Evolutionary conservation across 2,329 filamentous ascomycete species (phyloP).

Genomic region (Xylogone sp.): DNA sequence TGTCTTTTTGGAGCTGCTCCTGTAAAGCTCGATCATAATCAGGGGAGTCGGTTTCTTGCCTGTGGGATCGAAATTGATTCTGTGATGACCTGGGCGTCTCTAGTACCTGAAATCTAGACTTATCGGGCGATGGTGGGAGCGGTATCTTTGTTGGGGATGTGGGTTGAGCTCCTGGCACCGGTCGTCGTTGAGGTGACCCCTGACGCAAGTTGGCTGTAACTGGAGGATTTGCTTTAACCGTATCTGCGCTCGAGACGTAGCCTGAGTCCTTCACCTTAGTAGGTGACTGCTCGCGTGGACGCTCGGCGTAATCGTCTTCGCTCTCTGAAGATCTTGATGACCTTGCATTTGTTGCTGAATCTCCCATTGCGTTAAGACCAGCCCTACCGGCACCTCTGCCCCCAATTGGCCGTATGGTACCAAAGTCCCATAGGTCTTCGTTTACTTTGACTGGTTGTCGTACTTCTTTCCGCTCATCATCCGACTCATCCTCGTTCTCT

Average conservation of each 20-base stretch:
- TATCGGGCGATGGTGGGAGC: conserved; percentile 56
- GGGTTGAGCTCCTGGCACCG: conserved; percentile 33
- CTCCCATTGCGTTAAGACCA: conserved; percentile 71
- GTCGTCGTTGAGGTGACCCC: conserved; percentile 57
- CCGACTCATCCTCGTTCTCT: conserved; percentile 62
- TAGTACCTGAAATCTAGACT: conserved; percentile 32
- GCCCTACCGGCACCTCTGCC: conserved; percentile 58
- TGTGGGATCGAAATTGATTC: conserved; percentile 36
- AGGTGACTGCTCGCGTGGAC: conserved; percentile 46
- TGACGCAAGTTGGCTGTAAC: conserved; percentile 49
- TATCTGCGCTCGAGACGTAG: conserved; percentile 38
- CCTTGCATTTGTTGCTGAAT: conserved; percentile 75
- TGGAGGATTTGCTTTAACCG: conserved; percentile 48
- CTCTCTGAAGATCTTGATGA: conserved; percentile 49
- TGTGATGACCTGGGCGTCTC: conserved; percentile 47
- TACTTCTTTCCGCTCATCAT: conserved; percentile 45
- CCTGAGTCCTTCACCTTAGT: conserved; percentile 42
- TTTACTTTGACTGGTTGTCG: conserved; percentile 46
- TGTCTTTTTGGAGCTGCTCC: conserved; percentile 60
- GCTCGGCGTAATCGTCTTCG: conserved; percentile 48
- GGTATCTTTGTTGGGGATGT: conserved; percentile 57
- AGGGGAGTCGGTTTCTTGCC: conserved; percentile 44
- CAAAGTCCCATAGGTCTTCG: conserved; percentile 98
- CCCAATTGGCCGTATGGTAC: conserved; percentile 80
- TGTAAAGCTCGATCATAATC: conserved; percentile 60